Conservation (phyloP, 129 eudicot species). For the Daucus carota region DNA sequence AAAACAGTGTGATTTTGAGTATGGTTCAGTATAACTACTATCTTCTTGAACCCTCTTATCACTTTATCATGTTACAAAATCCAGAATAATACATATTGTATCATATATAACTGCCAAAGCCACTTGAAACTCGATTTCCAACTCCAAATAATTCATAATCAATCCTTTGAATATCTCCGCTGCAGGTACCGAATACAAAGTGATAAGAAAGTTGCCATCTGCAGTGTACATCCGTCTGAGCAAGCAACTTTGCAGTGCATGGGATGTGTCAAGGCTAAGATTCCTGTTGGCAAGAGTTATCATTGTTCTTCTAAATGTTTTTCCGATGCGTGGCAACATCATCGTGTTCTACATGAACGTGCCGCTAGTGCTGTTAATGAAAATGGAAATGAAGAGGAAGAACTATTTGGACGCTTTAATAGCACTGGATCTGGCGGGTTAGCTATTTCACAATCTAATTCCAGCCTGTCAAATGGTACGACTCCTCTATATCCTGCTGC, state of each 20-base stretch:
- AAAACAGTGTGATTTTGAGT: neutral
- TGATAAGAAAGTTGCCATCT: conserved; percentile 73
- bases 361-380: conserved; percentile 85
- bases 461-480: conserved; percentile 48
- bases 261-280: conserved; percentile 87
- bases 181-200: conserved; percentile 96
- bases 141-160: neutral
- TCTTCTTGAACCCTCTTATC: neutral
- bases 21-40: neutral
- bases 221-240: conserved; percentile 94
- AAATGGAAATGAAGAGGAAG: conserved; percentile 93
- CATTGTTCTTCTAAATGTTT: conserved; percentile 93
- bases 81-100: neutral
- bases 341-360: conserved; percentile 89
- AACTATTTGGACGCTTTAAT: conserved; percentile 66
- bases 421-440: conserved; percentile 38
- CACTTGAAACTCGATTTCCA: neutral
- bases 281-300: conserved; percentile 84
- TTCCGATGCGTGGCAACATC: conserved; percentile 96
- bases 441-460: conserved; percentile 43
- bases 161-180: conserved; percentile 5
- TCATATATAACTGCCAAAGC: neutral
- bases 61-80: neutral
- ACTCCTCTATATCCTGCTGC: conserved; percentile 68
- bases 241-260: conserved; percentile 91